Percentiles rank a stretch among this genome's conserved stretches.
Conservation (phyloP, 1,284 basidiomycete species). For the Polyporus tsugae region DNA sequence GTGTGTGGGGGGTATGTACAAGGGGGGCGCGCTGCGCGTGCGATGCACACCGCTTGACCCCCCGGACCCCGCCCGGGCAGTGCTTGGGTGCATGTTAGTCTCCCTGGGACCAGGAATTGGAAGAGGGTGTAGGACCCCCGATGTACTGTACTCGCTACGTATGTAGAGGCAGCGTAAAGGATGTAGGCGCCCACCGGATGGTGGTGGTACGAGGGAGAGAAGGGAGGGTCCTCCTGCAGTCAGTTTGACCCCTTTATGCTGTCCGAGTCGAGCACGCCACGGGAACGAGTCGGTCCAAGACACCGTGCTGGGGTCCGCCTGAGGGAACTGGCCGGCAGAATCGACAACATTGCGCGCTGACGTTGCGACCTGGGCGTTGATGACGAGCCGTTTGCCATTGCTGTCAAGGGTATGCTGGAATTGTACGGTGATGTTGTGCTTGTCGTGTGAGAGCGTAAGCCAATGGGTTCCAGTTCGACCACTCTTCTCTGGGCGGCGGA, state of each 20-base stretch:
- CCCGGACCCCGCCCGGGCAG: too few relatives aligned
- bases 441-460: background rate
- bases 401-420: background rate
- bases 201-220: too few relatives aligned
- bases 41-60: too few relatives aligned
- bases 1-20: too few relatives aligned
- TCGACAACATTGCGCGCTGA: background rate
- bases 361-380: background rate
- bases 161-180: too few relatives aligned
- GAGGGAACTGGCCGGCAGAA: background rate
- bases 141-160: too few relatives aligned
- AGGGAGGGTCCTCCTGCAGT: background rate
- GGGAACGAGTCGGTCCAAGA: background rate
- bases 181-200: too few relatives aligned
- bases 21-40: too few relatives aligned
- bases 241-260: background rate
- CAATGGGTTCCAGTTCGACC: background rate
- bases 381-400: background rate
- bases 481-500: background rate
- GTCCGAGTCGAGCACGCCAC: background rate
- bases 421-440: background rate
- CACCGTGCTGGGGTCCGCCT: background rate
- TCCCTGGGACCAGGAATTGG: too few relatives aligned
- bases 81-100: too few relatives aligned
- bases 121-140: too few relatives aligned